Evolutionary conservation across 2,329 filamentous ascomycete genomes (phyloP).

Genomic region (Monilinia laxa): DNA sequence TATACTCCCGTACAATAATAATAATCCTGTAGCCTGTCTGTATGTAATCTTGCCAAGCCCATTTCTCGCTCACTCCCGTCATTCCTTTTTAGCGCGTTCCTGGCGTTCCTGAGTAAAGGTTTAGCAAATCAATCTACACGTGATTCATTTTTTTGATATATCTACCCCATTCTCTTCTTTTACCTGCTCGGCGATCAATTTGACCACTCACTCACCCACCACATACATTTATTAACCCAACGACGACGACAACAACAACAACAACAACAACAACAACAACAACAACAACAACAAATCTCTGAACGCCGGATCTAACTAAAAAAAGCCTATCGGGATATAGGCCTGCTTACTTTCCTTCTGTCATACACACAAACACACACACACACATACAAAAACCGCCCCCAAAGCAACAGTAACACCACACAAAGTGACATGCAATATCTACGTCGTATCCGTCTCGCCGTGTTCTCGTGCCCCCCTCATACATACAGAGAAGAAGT

Average conservation of each 20-base stretch:
- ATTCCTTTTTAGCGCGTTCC: neutral
- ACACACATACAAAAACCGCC: neutral
- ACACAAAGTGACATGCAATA: neutral
- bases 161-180: too few relatives aligned
- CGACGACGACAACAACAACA: too few relatives aligned
- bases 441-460: slow-evolving; percentile 14
- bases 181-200: too few relatives aligned
- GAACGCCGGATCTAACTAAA: neutral
- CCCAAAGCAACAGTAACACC: slow-evolving; percentile 7
- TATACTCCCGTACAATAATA: neutral
- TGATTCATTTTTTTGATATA: too few relatives aligned
- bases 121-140: too few relatives aligned
- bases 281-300: neutral
- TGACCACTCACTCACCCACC: too few relatives aligned
- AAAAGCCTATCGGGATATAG: slow-evolving; percentile 3
- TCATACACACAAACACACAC: neutral
- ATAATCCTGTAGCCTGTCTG: too few relatives aligned
- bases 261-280: too few relatives aligned
- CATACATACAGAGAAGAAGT: neutral
- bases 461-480: slow-evolving; percentile 4
- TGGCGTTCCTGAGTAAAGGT: neutral
- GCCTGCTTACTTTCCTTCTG: neutral
- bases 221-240: too few relatives aligned
- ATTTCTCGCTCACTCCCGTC: neutral
- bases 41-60: slow-evolving; percentile 2